A percentile compares a stretch with the other conserved stretches of the same genome.
These are phyloP conservation scores for Corylus heterophylla DNA, from an alignment of 306 rosid species.

Conservation along the genomic window DNA sequence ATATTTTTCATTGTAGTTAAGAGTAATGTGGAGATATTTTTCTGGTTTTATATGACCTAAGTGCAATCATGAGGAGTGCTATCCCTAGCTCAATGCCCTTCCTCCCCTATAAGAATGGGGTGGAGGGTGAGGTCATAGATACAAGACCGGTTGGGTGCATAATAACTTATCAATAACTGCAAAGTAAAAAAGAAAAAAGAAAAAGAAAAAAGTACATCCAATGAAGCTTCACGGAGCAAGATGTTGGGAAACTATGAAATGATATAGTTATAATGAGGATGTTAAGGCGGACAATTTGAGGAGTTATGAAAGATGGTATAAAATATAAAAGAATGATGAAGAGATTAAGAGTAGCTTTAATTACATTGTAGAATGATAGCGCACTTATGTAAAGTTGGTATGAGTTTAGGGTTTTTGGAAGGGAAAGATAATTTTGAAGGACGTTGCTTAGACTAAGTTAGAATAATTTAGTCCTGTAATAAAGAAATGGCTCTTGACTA, in stretches of 20 bases:
- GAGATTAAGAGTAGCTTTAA: neutral
- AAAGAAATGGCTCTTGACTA: neutral
- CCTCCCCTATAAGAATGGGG: neutral
- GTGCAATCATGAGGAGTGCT: neutral
- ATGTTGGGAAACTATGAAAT: neutral
- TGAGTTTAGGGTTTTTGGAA: neutral
- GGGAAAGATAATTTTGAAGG: neutral
- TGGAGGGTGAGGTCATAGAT: neutral
- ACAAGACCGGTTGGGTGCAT: neutral
- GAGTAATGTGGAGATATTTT: neutral
- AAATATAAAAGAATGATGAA: neutral
- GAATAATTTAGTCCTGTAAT: neutral
- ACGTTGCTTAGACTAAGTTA: neutral
- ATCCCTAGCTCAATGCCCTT: neutral
- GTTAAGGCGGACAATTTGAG: neutral
- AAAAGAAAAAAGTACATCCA: neutral
- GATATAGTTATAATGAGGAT: neutral
- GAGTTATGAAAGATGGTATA: neutral
- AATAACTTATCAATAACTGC: neutral
- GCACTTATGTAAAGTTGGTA: neutral
- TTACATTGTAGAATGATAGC: neutral
- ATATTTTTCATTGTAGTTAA: neutral
- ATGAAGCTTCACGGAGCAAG: neutral
- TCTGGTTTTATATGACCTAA: neutral
- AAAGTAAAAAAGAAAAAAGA: too few relatives aligned